Evolutionary conservation across 208 protist species (phyloP).

Genomic region (Crithidia mellificae): DNA sequence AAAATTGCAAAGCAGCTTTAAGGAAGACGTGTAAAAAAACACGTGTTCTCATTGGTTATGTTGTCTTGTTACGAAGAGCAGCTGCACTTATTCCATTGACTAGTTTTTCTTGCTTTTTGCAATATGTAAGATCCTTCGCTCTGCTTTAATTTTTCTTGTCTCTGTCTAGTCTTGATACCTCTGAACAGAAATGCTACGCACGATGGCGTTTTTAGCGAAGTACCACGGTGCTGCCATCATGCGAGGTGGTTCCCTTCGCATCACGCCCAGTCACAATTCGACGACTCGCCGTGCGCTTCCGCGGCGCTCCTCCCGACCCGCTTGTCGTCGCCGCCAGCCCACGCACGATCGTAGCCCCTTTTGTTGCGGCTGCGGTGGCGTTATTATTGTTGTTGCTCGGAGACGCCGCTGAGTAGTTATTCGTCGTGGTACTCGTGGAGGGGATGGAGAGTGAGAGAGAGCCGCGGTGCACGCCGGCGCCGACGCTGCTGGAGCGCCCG

Average conservation of each 20-base stretch:
- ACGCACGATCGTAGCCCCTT: conserved; percentile 1
- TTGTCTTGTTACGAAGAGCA: no score
- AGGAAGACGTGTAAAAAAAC: no score
- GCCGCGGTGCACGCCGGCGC: conserved; percentile 8
- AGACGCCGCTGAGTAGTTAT: no score
- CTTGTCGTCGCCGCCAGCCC: conserved; percentile 1
- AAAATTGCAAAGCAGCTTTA: background rate
- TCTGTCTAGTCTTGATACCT: background rate
- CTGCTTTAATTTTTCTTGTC: background rate
- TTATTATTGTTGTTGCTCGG: background rate
- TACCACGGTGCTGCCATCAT: conserved; percentile 5
- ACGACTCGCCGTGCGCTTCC: conserved; percentile 7
- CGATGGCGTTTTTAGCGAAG: conserved; percentile 1
- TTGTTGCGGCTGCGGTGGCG: background rate
- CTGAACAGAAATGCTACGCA: no score
- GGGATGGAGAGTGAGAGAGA: background rate
- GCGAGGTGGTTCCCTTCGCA: background rate
- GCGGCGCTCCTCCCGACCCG: background rate
- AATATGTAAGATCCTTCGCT: no score
- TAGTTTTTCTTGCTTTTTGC: no score
- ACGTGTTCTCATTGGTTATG: no score
- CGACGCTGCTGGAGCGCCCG: conserved; percentile 11
- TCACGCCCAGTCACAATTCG: conserved; percentile 12
- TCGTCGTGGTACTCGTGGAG: background rate
- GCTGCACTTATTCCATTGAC: no score